Evolutionary conservation across 352 stramenopile genomes (phyloP).

Genomic region (Phytopythium ostracodes): DNA sequence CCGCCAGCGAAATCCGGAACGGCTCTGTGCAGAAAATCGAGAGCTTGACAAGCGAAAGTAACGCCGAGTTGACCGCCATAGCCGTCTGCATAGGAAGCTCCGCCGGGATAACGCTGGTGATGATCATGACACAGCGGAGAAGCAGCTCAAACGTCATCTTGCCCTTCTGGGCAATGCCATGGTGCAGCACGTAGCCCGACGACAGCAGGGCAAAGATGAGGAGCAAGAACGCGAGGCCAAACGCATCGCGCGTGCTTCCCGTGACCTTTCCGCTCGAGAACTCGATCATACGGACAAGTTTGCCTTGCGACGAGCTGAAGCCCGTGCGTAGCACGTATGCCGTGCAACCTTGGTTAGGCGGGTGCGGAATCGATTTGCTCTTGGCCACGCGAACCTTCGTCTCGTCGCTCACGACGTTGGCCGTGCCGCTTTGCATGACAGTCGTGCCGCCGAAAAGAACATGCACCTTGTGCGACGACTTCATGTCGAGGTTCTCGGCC

Average conservation of each 20-base stretch:
- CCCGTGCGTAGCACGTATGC: conserved; percentile 95
- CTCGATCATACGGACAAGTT: conserved; percentile 98
- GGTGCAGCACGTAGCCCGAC: conserved; percentile 92
- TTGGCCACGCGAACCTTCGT: not conserved
- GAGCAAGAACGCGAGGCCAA: conserved; percentile 94
- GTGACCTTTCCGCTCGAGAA: conserved; percentile 97
- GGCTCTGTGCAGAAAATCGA: conserved; percentile 98
- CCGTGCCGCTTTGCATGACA: conserved; percentile 81
- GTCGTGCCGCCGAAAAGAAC: conserved; percentile 93
- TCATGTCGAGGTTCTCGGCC: conserved; percentile 78
- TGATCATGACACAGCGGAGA: conserved; percentile 98
- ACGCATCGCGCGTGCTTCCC: conserved; percentile 94
- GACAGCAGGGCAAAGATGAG: conserved; percentile 96
- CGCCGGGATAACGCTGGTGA: conserved; percentile 97
- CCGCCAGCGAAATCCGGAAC: conserved; percentile 97
- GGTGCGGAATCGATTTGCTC: conserved; percentile 47
- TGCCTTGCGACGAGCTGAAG: conserved; percentile 97
- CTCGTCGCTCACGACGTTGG: conserved; percentile 19
- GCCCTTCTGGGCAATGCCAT: conserved; percentile 82
- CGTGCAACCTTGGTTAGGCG: conserved; percentile 90
- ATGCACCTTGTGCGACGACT: conserved; percentile 85
- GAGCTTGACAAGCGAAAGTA: conserved; percentile 93
- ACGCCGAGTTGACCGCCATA: conserved; percentile 96
- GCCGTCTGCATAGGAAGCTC: conserved; percentile 98
- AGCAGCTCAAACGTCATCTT: conserved; percentile 96